Percentiles rank a stretch among this genome's conserved stretches.
phyloP scores from a whole-genome alignment of 176 grass and related monocot species.

The Hordeum vulgare region MorexV3_pseudomolecules_assembly NC_058519.1:595953669-595954168 shows the following conservation, averaged over 20 bases:
- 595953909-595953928: constrained; percentile 82
- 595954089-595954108: constrained; percentile 57
- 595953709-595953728: constrained; percentile 67
- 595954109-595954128: constrained; percentile 47
- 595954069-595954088: constrained; percentile 72
- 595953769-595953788: constrained; percentile 34
- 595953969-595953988: neutral
- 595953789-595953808: constrained; percentile 13
- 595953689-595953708: constrained; percentile 79
- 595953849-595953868: constrained; percentile 14
- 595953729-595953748: constrained; percentile 59
- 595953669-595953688: constrained; percentile 43
- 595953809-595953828: neutral
- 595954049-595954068: constrained; percentile 92
- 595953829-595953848: neutral
- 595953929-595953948: neutral
- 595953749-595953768: constrained; percentile 96
- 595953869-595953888: constrained; percentile 79
- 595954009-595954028: constrained; percentile 69
- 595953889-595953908: constrained; percentile 93
- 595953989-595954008: neutral
- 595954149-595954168: constrained; percentile 42
- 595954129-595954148: constrained; percentile 61
- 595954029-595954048: constrained; percentile 88
- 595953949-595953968: constrained; percentile 5